A percentile compares a stretch with the other conserved stretches of the same genome.
Conservation (phyloP, 805 yeast genomes). For the Schwanniomyces sp. region DNA sequence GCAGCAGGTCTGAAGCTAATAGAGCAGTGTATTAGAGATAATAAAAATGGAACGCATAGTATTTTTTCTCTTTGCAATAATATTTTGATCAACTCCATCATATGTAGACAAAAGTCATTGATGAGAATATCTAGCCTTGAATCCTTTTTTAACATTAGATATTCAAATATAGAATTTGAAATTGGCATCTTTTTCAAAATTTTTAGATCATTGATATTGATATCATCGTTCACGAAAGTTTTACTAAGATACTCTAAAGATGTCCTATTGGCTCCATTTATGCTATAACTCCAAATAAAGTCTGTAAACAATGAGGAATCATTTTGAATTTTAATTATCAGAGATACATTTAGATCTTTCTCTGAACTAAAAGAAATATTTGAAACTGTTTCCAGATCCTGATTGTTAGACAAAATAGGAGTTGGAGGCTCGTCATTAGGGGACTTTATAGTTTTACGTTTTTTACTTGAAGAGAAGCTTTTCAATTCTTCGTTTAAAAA, state of each 20-base stretch:
- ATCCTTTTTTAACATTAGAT: slow-evolving; percentile 42
- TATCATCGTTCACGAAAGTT: slow-evolving; percentile 25
- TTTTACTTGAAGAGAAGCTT: slow-evolving; percentile 20
- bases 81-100: slow-evolving; percentile 26
- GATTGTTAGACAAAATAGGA: neutral
- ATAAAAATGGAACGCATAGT: slow-evolving; percentile 57
- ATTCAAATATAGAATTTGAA: slow-evolving; percentile 36
- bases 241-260: slow-evolving; percentile 31
- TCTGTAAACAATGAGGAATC: slow-evolving; percentile 35
- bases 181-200: slow-evolving; percentile 32
- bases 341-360: slow-evolving; percentile 8
- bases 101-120: slow-evolving; percentile 30
- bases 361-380: slow-evolving; percentile 2
- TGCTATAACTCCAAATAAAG: slow-evolving; percentile 35
- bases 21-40: slow-evolving; percentile 56
- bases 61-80: slow-evolving; percentile 24
- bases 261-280: slow-evolving; percentile 34
- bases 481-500: slow-evolving; percentile 39
- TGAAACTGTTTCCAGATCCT: neutral
- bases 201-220: slow-evolving; percentile 14
- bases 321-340: slow-evolving; percentile 25
- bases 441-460: slow-evolving; percentile 10
- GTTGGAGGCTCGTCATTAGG: slow-evolving; percentile 5
- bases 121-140: slow-evolving; percentile 52
- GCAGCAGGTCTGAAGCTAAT: slow-evolving; percentile 66